Evolutionary conservation across 768 basidiomycete genomes (phyloP).

Genomic region (Pisolithus microcarpus): DNA sequence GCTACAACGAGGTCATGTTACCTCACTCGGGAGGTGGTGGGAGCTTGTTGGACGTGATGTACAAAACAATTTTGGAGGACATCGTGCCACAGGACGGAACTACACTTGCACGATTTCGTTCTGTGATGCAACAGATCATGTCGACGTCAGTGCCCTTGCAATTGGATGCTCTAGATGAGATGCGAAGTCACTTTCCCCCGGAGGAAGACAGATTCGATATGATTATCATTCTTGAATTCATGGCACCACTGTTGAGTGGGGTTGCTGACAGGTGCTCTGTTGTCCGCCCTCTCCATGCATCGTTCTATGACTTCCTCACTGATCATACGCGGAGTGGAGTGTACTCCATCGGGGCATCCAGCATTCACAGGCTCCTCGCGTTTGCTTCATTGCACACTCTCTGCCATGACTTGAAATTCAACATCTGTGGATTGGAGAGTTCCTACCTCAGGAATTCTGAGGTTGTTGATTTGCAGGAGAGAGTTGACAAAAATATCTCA

Average conservation of each 20-base stretch:
- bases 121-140: conserved; percentile 2
- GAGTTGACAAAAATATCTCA: too few species aligned
- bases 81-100: not conserved
- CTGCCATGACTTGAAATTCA: too few species aligned
- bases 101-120: not conserved
- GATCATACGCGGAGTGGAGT: conserved; percentile 5
- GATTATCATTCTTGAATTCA: not conserved
- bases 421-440: too few species aligned
- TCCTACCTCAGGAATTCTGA: too few species aligned
- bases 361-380: too few species aligned
- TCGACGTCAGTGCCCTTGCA: not conserved
- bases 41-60: not conserved
- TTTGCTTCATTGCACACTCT: too few species aligned
- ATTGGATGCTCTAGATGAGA: not conserved
- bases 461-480: too few species aligned
- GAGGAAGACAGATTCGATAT: not conserved
- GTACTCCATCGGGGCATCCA: too few species aligned
- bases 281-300: conserved; percentile 19
- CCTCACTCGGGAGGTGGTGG: too few species aligned
- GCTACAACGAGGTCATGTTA: too few species aligned
- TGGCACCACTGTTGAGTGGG: conserved; percentile 6
- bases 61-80: not conserved
- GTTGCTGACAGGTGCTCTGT: not conserved
- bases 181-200: not conserved
- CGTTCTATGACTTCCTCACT: conserved; percentile 22